phyloP scores from a whole-genome alignment of 164 flowering plant species.

The Cinnamomum micranthum region DNA sequence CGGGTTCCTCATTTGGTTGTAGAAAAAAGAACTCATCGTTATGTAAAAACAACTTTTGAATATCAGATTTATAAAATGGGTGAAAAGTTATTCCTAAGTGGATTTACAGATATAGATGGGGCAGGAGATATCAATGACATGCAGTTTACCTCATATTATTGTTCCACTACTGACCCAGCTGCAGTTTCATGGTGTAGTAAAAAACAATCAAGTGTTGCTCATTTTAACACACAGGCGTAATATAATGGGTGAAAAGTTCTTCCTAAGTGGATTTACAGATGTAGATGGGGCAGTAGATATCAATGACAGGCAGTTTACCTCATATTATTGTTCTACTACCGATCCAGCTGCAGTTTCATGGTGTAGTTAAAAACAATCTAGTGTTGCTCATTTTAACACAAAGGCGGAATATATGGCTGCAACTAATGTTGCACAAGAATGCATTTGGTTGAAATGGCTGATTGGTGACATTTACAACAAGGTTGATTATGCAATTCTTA shows the following conservation, averaged over 20 bases:
- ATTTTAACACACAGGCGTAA: neutral
- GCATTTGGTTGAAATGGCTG: constrained; percentile 4
- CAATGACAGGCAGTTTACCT: constrained; percentile 16
- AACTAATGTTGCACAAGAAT: constrained; percentile 7
- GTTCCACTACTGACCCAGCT: constrained; percentile 11
- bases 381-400: neutral
- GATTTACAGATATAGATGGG: constrained; percentile 19
- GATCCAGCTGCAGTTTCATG: constrained; percentile 16
- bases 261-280: constrained; percentile 13
- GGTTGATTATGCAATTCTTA: neutral
- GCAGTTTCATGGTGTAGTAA: constrained; percentile 14
- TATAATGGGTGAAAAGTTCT: no score
- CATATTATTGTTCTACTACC: constrained; percentile 12
- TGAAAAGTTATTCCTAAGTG: constrained; percentile 2
- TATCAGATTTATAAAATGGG: no score
- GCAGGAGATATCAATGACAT: constrained; percentile 17
- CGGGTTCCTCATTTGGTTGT: no score
- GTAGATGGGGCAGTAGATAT: constrained; percentile 20
- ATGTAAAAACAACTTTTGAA: no score
- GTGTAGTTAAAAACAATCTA: constrained; percentile 4
- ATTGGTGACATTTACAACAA: neutral
- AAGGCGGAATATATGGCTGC: constrained; percentile 5
- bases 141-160: constrained; percentile 13
- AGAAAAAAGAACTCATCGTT: no score
- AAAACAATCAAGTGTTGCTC: neutral